Conservation (phyloP, 176 grass and related monocot species). For the Tuctoria greenei region DNA sequence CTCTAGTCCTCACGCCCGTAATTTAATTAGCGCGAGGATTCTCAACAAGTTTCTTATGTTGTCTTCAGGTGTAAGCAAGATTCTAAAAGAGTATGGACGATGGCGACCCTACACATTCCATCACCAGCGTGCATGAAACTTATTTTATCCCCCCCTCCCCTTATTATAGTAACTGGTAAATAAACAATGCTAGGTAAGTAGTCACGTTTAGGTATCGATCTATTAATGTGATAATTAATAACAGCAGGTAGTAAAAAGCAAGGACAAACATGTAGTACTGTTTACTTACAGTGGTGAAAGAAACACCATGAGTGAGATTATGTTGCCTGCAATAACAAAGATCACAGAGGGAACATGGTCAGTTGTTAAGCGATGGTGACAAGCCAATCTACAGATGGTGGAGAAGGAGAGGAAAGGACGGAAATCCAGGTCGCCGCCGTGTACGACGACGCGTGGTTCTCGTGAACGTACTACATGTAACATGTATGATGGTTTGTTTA, state of each 20-base stretch:
- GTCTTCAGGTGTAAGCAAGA: slow-evolving; percentile 35
- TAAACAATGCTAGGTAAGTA: no score
- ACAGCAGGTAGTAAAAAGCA: background rate
- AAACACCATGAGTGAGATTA: slow-evolving; percentile 83
- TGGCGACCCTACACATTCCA: slow-evolving; percentile 8
- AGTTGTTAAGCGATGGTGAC: background rate
- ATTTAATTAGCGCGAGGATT: background rate
- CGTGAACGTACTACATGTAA: slow-evolving; percentile 29
- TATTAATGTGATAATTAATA: no score
- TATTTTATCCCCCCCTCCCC: background rate
- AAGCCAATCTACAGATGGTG: background rate
- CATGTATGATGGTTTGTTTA: slow-evolving; percentile 9
- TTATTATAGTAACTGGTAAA: no score
- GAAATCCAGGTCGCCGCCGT: background rate
- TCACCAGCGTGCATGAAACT: background rate
- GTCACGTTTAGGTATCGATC: no score
- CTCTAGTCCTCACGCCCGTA: no score
- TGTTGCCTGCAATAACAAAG: slow-evolving; percentile 64
- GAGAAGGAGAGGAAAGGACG: background rate
- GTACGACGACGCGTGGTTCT: slow-evolving; percentile 11
- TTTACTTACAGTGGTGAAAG: slow-evolving; percentile 71
- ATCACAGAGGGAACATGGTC: background rate
- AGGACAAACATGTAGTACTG: background rate
- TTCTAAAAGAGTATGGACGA: slow-evolving; percentile 31
- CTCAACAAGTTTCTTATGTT: slow-evolving; percentile 24